These are phyloP conservation scores for Abrus pulchellus DNA, from an alignment of 306 rosid genomes.

Conservation along the genomic window DNA sequence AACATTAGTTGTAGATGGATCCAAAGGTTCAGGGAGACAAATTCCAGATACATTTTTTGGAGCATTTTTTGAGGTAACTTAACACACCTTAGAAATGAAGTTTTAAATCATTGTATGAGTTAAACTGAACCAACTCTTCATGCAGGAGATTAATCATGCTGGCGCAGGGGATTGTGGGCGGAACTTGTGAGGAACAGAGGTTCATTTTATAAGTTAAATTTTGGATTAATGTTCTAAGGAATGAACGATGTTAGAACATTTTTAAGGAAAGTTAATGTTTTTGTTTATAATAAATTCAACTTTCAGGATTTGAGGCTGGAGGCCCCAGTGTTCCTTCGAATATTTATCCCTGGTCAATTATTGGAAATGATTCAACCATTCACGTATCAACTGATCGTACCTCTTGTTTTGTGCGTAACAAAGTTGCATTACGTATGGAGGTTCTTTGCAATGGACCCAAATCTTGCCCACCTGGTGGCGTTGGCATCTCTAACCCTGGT, in stretches of 20 bases:
- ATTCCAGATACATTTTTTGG: constrained; percentile 78
- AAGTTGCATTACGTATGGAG: constrained; percentile 68
- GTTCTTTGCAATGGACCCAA: constrained; percentile 64
- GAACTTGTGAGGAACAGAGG: no score
- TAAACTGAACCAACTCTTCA: no score
- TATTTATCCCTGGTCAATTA: constrained; percentile 72
- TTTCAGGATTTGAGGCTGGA: constrained; percentile 80
- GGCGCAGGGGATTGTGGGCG: no score
- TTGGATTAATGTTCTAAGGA: no score
- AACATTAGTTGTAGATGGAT: constrained; percentile 56
- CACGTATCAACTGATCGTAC: constrained; percentile 69
- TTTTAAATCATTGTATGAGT: no score
- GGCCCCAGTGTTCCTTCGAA: constrained; percentile 70
- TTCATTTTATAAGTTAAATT: no score
- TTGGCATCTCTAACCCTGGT: constrained; percentile 85
- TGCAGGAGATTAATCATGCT: constrained; percentile 89
- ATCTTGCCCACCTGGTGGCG: constrained; percentile 70
- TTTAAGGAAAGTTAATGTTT: no score
- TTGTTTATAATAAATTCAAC: no score
- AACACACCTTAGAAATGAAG: no score
- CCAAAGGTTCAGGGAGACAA: constrained; percentile 53
- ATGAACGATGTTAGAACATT: no score
- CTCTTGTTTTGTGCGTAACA: constrained; percentile 73
- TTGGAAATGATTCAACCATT: constrained; percentile 67
- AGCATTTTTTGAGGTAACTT: constrained; percentile 68